These are phyloP conservation scores for Cavenderia fasciculata DNA, from an alignment of 78 protist genomes.

Conservation along the genomic window DNA sequence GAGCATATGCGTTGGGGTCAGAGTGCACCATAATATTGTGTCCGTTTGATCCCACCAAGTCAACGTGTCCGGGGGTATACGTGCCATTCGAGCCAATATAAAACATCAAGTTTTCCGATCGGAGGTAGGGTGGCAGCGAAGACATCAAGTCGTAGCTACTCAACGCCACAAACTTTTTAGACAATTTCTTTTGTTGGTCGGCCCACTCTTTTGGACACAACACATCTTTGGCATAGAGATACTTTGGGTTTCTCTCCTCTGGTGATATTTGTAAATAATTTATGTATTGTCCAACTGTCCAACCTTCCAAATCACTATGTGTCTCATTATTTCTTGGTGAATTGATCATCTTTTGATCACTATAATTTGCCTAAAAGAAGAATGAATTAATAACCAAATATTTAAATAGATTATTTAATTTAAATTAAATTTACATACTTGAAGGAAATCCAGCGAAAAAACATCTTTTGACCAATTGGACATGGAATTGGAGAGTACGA, in stretches of 20 bases:
- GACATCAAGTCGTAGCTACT: constrained; percentile 31
- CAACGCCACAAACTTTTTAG: neutral
- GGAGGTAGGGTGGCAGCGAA: constrained; percentile 35
- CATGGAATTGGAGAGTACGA: constrained; percentile 13
- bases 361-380: constrained; percentile 17
- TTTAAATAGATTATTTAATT: neutral
- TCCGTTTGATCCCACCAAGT: constrained; percentile 45
- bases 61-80: constrained; percentile 76
- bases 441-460: neutral
- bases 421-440: neutral
- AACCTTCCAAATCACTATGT: constrained; percentile 28
- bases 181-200: neutral
- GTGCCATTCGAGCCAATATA: constrained; percentile 79
- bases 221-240: constrained; percentile 71
- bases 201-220: constrained; percentile 66
- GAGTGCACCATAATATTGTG: constrained; percentile 54
- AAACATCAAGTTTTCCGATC: constrained; percentile 29
- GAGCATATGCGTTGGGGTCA: constrained; percentile 1
- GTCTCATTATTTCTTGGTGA: constrained; percentile 54
- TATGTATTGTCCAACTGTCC: constrained; percentile 43
- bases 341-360: neutral
- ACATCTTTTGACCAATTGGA: constrained; percentile 8
- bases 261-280: constrained; percentile 21
- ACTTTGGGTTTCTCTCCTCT: constrained; percentile 64
- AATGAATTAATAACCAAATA: neutral